phyloP scores from a whole-genome alignment of 768 basidiomycete genomes.

The Dioszegia hungarica region DNA sequence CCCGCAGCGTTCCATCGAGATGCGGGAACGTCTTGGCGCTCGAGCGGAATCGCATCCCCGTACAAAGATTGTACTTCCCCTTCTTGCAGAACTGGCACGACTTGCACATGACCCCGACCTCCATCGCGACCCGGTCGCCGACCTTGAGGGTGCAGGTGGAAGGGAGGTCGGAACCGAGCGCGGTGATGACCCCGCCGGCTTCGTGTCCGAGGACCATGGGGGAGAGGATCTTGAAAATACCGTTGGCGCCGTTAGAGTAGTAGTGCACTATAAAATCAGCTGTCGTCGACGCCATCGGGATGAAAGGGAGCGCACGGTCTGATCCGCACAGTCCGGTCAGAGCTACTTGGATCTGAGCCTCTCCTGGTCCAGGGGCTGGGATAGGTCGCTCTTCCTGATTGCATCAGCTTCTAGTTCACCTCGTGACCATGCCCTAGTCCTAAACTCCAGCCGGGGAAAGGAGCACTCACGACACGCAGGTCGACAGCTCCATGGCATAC shows the following conservation, averaged over 20 bases:
- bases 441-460: neutral
- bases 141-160: constrained; percentile 50
- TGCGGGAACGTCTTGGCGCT: constrained; percentile 90
- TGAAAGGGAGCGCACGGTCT: constrained; percentile 44
- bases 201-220: constrained; percentile 94
- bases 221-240: constrained; percentile 77
- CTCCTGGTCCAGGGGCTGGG: constrained; percentile 65
- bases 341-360: constrained; percentile 72
- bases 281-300: neutral
- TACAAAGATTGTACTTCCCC: constrained; percentile 90
- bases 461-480: constrained; percentile 59
- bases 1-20: constrained; percentile 83
- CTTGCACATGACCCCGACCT: constrained; percentile 84
- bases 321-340: constrained; percentile 85
- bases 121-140: constrained; percentile 87
- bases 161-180: constrained; percentile 62
- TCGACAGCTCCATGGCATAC: constrained; percentile 81
- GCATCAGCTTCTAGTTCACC: neutral
- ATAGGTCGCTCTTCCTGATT: constrained; percentile 59
- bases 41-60: constrained; percentile 78
- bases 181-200: constrained; percentile 76
- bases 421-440: neutral
- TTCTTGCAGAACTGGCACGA: constrained; percentile 51
- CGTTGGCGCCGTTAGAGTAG: constrained; percentile 81
- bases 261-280: constrained; percentile 80